Base-by-base conservation (phyloP, 2,329 filamentous ascomycete genomes). In the Penicillium sp. region DNA sequence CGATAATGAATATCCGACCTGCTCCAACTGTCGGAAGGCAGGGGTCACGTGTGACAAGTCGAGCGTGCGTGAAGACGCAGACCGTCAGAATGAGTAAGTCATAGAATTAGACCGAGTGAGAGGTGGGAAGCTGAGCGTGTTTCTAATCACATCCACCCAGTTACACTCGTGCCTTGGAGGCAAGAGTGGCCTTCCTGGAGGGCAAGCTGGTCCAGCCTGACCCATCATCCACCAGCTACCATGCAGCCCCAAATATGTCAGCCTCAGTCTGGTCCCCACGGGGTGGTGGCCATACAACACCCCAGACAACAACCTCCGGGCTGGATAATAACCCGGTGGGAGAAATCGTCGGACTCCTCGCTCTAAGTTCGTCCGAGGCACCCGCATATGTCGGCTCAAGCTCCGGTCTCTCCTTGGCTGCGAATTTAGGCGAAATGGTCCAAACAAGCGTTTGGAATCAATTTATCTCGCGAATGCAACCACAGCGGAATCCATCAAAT, bases 401-500 rank as follows among this genome's bases (percentile, higher is more conserved):
- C 18, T 80, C 78, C 10, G 79, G 79, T 8, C 71, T 81, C 28
- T 76, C 78, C 13, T 61, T 82, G 40, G 80, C 80, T 5, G 71
- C 77, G 8, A 79, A 81, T 56, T 68, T 83, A 7, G 78, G 79
- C 19, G 78, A 81, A 47, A 82, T 83, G 77, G 79, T 82, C 8
- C 79, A 82, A 59, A 77, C 79, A 0, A 81, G 79, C 16, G 79
- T 81, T 1, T 82, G 79, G 80, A 81, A 81, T 45, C 81, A 82
- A 56, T 76, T 79, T 2, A 66, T 81, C 14, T 65, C 67, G 1
- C 63, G 62, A 13, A 65, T 66, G 48, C 60, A 65, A 28, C 54
- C 49, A 5, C 59, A 57, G 16, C 58, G 56, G 31, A 58, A 11
- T 33, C 6, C 33, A 33, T 7, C 31, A 33, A 13, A 11, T 5